These are phyloP conservation scores for Mucor lusitanicus DNA, from an alignment of 371 early-diverging fungal genomes.

Conservation along the genomic window DNA sequence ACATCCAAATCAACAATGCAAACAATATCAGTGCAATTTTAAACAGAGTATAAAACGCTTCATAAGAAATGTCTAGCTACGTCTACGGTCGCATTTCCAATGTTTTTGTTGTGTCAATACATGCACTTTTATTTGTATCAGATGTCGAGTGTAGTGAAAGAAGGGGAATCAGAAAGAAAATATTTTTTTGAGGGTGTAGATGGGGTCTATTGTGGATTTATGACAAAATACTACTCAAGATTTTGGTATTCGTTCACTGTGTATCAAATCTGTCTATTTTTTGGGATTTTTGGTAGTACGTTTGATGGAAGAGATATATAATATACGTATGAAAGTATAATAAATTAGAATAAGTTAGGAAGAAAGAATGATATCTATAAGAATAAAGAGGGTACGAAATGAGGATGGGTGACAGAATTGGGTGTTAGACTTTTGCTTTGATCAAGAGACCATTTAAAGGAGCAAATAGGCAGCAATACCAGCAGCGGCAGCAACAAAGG, in stretches of 20 bases:
- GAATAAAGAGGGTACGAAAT: background rate
- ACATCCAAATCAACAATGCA: background rate
- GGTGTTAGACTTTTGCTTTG: background rate
- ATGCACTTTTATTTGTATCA: background rate
- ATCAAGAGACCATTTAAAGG: constrained; percentile 11
- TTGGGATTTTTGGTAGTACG: background rate
- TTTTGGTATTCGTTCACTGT: background rate
- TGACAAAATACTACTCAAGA: background rate
- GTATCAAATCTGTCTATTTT: no score
- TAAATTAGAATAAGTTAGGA: background rate
- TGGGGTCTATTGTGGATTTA: background rate
- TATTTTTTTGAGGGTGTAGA: background rate
- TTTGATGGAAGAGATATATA: background rate
- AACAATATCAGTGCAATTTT: background rate
- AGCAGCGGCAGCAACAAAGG: constrained; percentile 20
- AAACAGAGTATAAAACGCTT: background rate
- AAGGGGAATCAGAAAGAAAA: background rate
- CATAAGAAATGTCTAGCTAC: background rate
- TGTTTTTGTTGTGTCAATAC: background rate
- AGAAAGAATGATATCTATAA: background rate
- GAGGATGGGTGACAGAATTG: background rate
- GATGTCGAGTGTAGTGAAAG: background rate
- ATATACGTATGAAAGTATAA: background rate
- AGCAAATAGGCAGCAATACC: constrained; percentile 29
- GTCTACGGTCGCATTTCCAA: background rate